Conservation (phyloP, 768 basidiomycete species). For the Leccinum disarticulatum region DNA sequence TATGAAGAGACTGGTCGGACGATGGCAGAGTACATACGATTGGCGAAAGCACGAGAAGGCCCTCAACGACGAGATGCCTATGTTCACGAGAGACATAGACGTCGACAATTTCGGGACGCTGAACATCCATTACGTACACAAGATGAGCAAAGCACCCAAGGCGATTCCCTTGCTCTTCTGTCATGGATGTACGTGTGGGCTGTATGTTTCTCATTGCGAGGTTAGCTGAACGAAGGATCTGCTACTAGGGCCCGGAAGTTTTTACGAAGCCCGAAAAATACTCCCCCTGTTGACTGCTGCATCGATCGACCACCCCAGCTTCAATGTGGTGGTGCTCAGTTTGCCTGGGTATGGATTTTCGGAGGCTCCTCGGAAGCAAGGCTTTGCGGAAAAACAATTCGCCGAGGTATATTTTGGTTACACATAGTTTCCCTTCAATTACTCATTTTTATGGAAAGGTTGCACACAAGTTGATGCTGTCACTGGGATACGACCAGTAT, state of each 20-base stretch:
- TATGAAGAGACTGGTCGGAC: constrained; percentile 44
- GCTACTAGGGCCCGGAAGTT: constrained; percentile 52
- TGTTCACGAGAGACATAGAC: constrained; percentile 52
- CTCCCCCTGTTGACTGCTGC: constrained; percentile 49
- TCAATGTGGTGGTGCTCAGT: constrained; percentile 61
- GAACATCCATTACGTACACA: constrained; percentile 60
- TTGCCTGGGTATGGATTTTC: constrained; percentile 66
- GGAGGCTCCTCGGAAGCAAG: constrained; percentile 50
- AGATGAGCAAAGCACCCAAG: constrained; percentile 40
- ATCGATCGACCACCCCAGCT: constrained; percentile 47
- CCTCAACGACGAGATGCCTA: constrained; percentile 53
- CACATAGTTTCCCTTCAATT: neutral
- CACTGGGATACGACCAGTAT: constrained; percentile 49
- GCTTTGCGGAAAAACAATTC: constrained; percentile 50
- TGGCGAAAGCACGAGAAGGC: constrained; percentile 53
- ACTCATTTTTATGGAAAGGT: constrained; percentile 29
- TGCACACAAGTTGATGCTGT: constrained; percentile 48
- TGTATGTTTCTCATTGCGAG: neutral
- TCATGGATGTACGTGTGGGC: constrained; percentile 50
- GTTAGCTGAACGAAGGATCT: neutral
- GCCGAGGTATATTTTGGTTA: constrained; percentile 43
- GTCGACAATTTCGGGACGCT: constrained; percentile 48
- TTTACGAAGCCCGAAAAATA: constrained; percentile 53
- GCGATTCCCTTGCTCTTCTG: constrained; percentile 64
- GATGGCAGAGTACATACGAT: constrained; percentile 55